Conservation (phyloP, 768 basidiomycete genomes). For the Candolleomyces aberdarensis region DNA sequence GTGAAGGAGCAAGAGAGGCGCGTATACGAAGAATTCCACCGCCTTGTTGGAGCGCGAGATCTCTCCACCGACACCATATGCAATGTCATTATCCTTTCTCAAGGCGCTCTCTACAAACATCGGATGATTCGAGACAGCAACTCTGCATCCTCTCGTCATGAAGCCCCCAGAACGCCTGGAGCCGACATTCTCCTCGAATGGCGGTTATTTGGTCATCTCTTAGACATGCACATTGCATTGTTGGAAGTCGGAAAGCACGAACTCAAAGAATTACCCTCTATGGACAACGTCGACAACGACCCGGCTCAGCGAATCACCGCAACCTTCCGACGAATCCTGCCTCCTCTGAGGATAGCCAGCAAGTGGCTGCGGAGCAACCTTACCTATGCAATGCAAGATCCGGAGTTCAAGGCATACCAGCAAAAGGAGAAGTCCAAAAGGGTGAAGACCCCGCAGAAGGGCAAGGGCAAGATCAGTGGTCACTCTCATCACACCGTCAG, state of each 20-base stretch:
- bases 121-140: conserved; percentile 62
- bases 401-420: conserved; percentile 31
- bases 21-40: conserved; percentile 54
- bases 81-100: conserved; percentile 66
- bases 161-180: conserved; percentile 24
- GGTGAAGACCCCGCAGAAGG: conserved; percentile 26
- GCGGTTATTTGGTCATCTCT: conserved; percentile 62
- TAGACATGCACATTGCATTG: conserved; percentile 61
- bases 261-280: conserved; percentile 52
- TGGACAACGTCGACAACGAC: conserved; percentile 53
- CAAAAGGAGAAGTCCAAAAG: conserved; percentile 27
- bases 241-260: conserved; percentile 65
- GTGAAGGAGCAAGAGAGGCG: conserved; percentile 43
- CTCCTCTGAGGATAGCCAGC: conserved; percentile 80
- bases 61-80: conserved; percentile 76
- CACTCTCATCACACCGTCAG: conserved; percentile 37
- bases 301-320: conserved; percentile 85
- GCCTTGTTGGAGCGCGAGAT: conserved; percentile 62
- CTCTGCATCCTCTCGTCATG: conserved; percentile 16
- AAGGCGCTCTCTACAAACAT: conserved; percentile 84
- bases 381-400: conserved; percentile 57
- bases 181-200: conserved; percentile 51
- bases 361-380: conserved; percentile 86
- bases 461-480: conserved; percentile 28
- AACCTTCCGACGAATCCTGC: conserved; percentile 78